Base-by-base conservation (phyloP, 2,329 filamentous ascomycete species). In the Parascedosporium putredinis region DNA sequence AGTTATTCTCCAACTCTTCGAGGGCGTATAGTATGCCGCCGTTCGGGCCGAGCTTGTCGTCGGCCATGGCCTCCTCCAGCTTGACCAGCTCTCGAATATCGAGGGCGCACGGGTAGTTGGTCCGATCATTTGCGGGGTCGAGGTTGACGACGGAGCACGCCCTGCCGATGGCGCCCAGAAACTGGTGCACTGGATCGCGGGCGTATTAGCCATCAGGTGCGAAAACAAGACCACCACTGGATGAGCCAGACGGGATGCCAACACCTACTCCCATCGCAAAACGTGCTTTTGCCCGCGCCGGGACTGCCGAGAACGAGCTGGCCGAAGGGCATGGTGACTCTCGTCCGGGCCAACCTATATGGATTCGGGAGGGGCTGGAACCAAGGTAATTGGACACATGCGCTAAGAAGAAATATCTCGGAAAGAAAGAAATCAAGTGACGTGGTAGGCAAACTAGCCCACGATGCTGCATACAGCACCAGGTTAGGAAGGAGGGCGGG, bases 71-170 rank as follows among this genome's bases (percentile, higher is more conserved):
- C 54, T 95, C 88, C 58, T 98, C 93, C 7, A 98, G 74, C 7
- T 88, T 94, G 31, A 97, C 81, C 1, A 98, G 72, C 51, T 86
- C 80, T 53, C 93, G 84, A 50, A 98, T 91, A 62, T 98, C 93
- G 57, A 98, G 76, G 4, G 90, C 90, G 59, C 84, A 88, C 18
- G 85, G 83, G 66, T 97, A 98, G 54, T 81, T 86, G 1, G 89
- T 93, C 53, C 84, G 83, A 61, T 97, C 91, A 72, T 98, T 98
- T 50, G 93, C 93, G 23, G 93, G 93, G 68, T 98, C 93, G 56
- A 98, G 83, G 64, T 98, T 98, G 52, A 96, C 88, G 33, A 97
- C 83, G 14, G 88, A 94, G 72, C 88, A 95, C 66, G 94, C 90
- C 51, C 93, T 85, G 53, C 90, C 89, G 63, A 98, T 95, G 55